Base-by-base conservation (phyloP, 345 rosid genomes). In the Citrus sp. region DNA sequence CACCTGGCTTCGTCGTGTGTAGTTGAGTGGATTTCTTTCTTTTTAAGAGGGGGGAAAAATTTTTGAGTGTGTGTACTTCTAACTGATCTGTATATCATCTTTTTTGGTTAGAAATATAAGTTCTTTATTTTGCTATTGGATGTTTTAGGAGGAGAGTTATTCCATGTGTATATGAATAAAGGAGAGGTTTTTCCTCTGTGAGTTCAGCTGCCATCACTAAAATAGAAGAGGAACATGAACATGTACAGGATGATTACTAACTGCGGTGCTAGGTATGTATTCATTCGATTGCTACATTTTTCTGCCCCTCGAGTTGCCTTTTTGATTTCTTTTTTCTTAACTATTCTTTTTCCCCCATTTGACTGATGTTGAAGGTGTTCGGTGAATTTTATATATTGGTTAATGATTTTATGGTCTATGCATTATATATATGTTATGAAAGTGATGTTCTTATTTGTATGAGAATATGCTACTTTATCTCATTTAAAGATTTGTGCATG, bases 191-290 rank as follows among this genome's bases (percentile, higher is more conserved):
- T 74, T 70, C 84, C 32, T 81, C 70, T 75, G 46, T 77, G 82
- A 77, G 74, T 46, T 63, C 55, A 66, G 37, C 35, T 55, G 64
- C 70, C 70, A 24, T 75, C 32, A 38, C 70, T 60, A 77, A 30
- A 54, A 69, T 24, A 42, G 19, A 59, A 37, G 76, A 65, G 72
- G 77, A 62, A 46, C 58, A 16, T 18, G 68, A 76, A 54, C 76
- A 73, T 87, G 87, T 87, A 79, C 86, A 87, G 67, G 46, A 79
- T 82, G 81, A 76, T 54, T 42, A 38, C 63, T 75, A 78, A 80
- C 84, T 68, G 77, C 77, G 24, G 81, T 56, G 40, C 24, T 80
- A 71, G 89, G 89, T 87, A 80, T 64, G 80, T 37, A 22, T 37
- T 63, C 46, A 5, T 69, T 27, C 18, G 38, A 55, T 59, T 76